Conservation (phyloP, 192 early-diverging fungal species). For the Gaertneriomyces sp. region DNA sequence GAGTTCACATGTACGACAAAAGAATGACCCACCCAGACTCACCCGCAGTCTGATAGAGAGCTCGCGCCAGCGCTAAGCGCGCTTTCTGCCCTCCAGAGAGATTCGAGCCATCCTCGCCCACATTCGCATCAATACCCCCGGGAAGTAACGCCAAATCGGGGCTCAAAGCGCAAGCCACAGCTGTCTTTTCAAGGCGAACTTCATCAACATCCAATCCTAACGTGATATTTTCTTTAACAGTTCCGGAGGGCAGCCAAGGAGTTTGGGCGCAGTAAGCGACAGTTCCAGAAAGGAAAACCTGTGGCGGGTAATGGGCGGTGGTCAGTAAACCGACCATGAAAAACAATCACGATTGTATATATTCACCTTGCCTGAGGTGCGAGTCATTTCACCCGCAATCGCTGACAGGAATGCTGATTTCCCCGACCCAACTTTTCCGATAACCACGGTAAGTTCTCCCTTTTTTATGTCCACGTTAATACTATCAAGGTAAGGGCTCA, state of each 20-base stretch:
- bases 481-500: no score
- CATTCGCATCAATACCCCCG: slow-evolving; percentile 37
- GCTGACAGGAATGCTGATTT: slow-evolving; percentile 57
- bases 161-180: slow-evolving; percentile 24
- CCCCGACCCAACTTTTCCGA: slow-evolving; percentile 57
- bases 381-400: slow-evolving; percentile 58
- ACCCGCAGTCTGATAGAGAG: no score
- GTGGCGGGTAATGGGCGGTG: no score
- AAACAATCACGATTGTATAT: no score
- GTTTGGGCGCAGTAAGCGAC: slow-evolving; percentile 48
- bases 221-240: slow-evolving; percentile 36
- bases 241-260: slow-evolving; percentile 38
- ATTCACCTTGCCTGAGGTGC: slow-evolving; percentile 44
- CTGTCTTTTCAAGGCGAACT: slow-evolving; percentile 7
- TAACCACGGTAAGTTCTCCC: slow-evolving; percentile 53
- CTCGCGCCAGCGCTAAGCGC: slow-evolving; percentile 48
- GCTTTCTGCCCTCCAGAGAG: slow-evolving; percentile 91
- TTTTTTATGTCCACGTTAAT: slow-evolving; percentile 32
- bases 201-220: slow-evolving; percentile 24
- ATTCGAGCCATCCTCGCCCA: slow-evolving; percentile 80
- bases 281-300: slow-evolving; percentile 45
- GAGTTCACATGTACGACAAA: no score
- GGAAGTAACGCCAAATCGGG: slow-evolving; percentile 33
- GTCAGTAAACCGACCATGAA: no score
- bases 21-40: no score